Conservation (phyloP, 2,329 filamentous ascomycete genomes). For the Fusarium oxysporum region DNA sequence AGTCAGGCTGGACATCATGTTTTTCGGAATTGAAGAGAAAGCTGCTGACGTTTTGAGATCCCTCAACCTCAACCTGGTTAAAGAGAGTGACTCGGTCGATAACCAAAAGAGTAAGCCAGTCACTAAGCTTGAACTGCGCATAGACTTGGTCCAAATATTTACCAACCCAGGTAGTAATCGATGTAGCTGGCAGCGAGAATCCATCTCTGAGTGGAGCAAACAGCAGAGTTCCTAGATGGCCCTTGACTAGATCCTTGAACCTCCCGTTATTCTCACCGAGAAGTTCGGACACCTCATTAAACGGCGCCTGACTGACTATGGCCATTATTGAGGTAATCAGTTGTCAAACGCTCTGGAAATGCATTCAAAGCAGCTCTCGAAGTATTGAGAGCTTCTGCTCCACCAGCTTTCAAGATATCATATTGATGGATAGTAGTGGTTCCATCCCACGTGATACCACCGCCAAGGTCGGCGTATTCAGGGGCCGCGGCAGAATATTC, state of each 20-base stretch:
- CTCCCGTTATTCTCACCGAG: not conserved
- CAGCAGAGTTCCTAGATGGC: not conserved
- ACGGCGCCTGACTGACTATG: not conserved
- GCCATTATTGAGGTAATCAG: not conserved
- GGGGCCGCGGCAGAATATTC: constrained; percentile 22
- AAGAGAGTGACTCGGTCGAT: not conserved
- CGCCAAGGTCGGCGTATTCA: constrained; percentile 24
- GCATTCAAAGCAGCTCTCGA: not conserved
- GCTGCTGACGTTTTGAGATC: not conserved
- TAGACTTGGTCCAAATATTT: not conserved
- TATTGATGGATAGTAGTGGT: not conserved
- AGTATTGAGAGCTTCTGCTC: not conserved
- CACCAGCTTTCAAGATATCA: not conserved
- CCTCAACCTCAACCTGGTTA: not conserved
- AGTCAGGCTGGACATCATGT: not conserved
- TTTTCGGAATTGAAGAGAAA: not conserved
- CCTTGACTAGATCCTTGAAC: not conserved
- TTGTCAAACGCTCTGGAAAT: not conserved
- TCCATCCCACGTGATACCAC: not conserved
- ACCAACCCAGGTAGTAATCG: not conserved
- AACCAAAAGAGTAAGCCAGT: not conserved
- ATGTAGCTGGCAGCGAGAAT: not conserved
- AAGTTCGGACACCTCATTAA: not conserved
- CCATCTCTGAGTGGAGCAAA: not conserved
- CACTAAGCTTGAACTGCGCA: not conserved